These are phyloP conservation scores for Claviceps maximensis DNA, from an alignment of 2,329 filamentous ascomycete species.

Conservation along the genomic window DNA sequence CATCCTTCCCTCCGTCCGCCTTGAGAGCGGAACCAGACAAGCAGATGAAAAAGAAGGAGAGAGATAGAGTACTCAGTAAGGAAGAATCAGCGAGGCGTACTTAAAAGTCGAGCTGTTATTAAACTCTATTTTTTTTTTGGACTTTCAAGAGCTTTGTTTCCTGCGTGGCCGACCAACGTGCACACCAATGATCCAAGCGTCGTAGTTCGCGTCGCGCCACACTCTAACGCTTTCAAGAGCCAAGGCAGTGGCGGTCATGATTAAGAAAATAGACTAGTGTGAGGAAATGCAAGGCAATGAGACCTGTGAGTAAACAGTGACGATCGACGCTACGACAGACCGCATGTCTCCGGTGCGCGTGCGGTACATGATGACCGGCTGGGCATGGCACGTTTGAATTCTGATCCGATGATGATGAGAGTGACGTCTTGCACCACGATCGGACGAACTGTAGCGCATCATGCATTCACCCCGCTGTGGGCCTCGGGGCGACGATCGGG, in stretches of 20 bases:
- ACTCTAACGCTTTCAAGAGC: too few relatives aligned
- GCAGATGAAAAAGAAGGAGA: too few relatives aligned
- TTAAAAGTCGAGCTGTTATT: too few relatives aligned
- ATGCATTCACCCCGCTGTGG: not conserved
- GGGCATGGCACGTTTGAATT: not conserved
- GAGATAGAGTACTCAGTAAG: too few relatives aligned
- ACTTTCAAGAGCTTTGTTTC: not conserved
- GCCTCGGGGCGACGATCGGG: not conserved
- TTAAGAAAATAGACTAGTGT: too few relatives aligned
- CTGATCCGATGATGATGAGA: not conserved
- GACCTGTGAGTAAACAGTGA: too few relatives aligned
- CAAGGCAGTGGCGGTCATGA: not conserved
- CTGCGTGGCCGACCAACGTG: not conserved
- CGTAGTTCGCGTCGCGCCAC: not conserved
- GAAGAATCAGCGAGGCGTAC: too few relatives aligned
- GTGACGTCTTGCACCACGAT: slow-evolving; percentile 2
- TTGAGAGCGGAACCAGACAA: too few relatives aligned
- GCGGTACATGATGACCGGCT: not conserved
- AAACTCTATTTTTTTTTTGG: not conserved
- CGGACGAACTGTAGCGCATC: not conserved
- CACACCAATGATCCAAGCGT: not conserved
- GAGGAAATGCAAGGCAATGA: too few relatives aligned
- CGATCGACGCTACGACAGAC: not conserved
- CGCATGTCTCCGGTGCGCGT: not conserved
- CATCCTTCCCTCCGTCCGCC: too few relatives aligned